Conservation (phyloP, 2,329 filamentous ascomycete genomes). For the Cladosporium oxysporum region DNA sequence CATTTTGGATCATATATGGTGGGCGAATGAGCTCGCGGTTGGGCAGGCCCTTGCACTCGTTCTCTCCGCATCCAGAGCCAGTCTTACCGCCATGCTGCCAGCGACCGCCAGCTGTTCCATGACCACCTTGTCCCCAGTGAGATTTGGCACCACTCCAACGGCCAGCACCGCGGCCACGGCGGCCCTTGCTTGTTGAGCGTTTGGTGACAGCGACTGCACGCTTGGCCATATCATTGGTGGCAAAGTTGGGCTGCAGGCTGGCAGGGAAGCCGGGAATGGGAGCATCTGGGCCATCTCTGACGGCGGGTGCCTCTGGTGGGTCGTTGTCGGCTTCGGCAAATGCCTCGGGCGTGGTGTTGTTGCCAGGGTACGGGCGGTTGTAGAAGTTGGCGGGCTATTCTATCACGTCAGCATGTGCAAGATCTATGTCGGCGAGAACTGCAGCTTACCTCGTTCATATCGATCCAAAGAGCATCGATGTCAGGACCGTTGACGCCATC, state of each 20-base stretch:
- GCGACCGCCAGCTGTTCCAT: constrained; percentile 2
- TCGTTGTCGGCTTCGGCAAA: constrained; percentile 21
- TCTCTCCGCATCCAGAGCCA: constrained; percentile 22
- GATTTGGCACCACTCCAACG: constrained; percentile 14
- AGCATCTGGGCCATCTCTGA: constrained; percentile 23
- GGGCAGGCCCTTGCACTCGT: constrained; percentile 21
- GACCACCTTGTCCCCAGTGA: constrained; percentile 22
- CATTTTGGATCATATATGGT: constrained; percentile 64
- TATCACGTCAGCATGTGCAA: background rate
- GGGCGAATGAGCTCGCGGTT: constrained; percentile 40
- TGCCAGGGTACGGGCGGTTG: constrained; percentile 24
- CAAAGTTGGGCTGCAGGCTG: constrained; percentile 22
- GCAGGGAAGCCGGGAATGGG: constrained; percentile 24
- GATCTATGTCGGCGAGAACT: background rate
- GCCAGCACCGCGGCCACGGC: constrained; percentile 12
- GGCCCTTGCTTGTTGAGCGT: constrained; percentile 2
- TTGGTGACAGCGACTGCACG: constrained; percentile 11
- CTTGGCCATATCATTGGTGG: constrained; percentile 13
- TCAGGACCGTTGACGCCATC: constrained; percentile 21
- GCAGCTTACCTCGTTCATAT: constrained; percentile 21
- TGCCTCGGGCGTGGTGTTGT: constrained; percentile 20
- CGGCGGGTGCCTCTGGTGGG: constrained; percentile 22
- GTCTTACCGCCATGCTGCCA: constrained; percentile 23
- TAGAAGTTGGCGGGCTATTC: constrained; percentile 21
- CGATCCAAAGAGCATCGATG: constrained; percentile 23